Base-by-base conservation (phyloP, 306 rosid genomes). In the Potentilla sterilis region DNA sequence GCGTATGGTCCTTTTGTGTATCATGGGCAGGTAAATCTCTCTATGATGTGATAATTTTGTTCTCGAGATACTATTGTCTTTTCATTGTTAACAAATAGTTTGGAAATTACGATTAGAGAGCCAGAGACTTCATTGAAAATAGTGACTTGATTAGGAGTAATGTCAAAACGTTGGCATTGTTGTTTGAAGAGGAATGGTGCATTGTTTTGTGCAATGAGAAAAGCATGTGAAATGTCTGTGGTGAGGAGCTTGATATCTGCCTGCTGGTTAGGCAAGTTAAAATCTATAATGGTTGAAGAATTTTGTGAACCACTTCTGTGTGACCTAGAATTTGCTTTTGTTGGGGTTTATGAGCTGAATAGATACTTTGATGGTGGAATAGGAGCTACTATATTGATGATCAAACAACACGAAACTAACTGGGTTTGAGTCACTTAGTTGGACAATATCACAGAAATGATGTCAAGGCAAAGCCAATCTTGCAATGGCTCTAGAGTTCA, bases 1-100 rank as follows among this genome's bases (percentile, higher is more conserved):
- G 97, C 98, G 19, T 92, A 85, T 84, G 98, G 97, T 35, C 97
- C 97, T 1, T 90, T 92, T 84, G 74, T 89, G 70, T 78, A 90
- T 83, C 89, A 90, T 76, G 95, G 97, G 49, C 97, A 92, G 98
- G 98, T 95, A 86, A 11, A 81, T 62, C 69, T 49, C 51, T 28
- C 28, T 28, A 28, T 28, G 28, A 28, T 28, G 28, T 28, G 28
- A 28, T 28, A 28, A 28, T 28, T 28, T 28, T 28, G 28, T 28
- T 28, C 28, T 28, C 1, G 28, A 28, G 28, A 28, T 28, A 28
- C 9, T 24, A 7, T 3, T 46, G 32, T 5, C 7, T 54, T 49
- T 8, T 7, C 16, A 32, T 19, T 70, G 32, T 49, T 35, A 32
- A 34, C 32, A 32, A 28, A 28, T 49, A 9, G 38, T 49, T 49